These are phyloP conservation scores for Lipomyces yamanashiensis DNA, from an alignment of 805 yeast species.

Conservation along the genomic window DNA sequence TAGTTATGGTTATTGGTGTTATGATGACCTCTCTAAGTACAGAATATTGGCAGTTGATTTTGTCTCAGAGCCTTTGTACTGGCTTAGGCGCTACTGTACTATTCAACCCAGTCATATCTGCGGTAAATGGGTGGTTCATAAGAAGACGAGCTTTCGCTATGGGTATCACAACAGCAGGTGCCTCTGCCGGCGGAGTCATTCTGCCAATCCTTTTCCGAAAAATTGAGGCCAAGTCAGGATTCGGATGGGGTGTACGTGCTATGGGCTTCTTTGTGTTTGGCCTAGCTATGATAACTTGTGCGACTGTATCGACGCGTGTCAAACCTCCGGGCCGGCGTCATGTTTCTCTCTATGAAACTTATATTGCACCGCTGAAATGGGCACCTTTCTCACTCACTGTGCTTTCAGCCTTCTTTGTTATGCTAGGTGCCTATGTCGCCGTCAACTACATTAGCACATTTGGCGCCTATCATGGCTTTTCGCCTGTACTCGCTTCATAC, in stretches of 20 bases:
- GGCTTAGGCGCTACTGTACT: constrained; percentile 53
- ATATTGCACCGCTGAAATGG: constrained; percentile 39
- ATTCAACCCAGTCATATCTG: constrained; percentile 52
- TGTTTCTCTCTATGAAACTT: constrained; percentile 8
- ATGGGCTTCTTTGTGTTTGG: constrained; percentile 52
- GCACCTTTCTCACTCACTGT: constrained; percentile 38
- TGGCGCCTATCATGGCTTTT: constrained; percentile 38
- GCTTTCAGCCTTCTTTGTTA: constrained; percentile 39
- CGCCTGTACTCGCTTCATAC: constrained; percentile 38
- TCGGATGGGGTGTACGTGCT: constrained; percentile 58
- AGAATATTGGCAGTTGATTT: constrained; percentile 55
- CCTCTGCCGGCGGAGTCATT: constrained; percentile 56
- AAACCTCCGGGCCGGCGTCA: constrained; percentile 17
- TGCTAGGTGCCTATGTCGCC: constrained; percentile 43
- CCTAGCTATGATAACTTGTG: constrained; percentile 38
- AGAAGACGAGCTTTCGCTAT: constrained; percentile 52
- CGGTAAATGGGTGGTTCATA: constrained; percentile 53
- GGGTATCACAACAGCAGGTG: constrained; percentile 55
- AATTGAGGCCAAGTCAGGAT: constrained; percentile 52
- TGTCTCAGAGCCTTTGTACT: constrained; percentile 57
- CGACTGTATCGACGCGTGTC: constrained; percentile 40
- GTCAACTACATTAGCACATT: constrained; percentile 44
- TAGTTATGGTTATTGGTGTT: constrained; percentile 39
- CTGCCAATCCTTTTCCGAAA: constrained; percentile 54
- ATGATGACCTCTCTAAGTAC: constrained; percentile 47